Conservation (phyloP, 2,329 filamentous ascomycete species). For the Aspergillus sp. region DNA sequence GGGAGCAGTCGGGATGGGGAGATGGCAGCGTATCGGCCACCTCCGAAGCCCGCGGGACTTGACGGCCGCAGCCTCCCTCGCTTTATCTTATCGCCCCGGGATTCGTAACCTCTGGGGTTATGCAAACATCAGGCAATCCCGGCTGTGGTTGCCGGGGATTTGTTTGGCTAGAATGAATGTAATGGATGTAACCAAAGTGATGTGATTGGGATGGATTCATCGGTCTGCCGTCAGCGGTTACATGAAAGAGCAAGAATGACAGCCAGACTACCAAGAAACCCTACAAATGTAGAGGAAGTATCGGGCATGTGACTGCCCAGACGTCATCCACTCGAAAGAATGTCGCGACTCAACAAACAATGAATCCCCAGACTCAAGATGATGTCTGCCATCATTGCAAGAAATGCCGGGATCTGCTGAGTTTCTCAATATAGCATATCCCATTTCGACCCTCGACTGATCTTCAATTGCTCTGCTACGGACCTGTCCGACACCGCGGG, state of each 20-base stretch:
- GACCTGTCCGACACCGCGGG: not conserved
- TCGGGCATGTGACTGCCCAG: not conserved
- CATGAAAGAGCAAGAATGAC: not conserved
- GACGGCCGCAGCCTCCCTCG: slow-evolving; percentile 29
- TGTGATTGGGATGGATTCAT: not conserved
- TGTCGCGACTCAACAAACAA: too few species aligned
- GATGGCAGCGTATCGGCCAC: slow-evolving; percentile 33
- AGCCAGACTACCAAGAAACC: not conserved
- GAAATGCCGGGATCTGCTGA: not conserved
- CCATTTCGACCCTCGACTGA: not conserved
- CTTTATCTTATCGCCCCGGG: slow-evolving; percentile 33
- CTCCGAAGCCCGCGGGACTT: slow-evolving; percentile 38
- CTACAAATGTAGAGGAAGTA: not conserved
- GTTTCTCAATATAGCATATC: not conserved
- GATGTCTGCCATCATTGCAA: not conserved
- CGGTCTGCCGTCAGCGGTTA: not conserved
- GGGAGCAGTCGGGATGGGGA: slow-evolving; percentile 19
- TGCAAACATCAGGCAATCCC: slow-evolving; percentile 2
- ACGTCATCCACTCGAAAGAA: not conserved
- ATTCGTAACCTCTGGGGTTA: not conserved
- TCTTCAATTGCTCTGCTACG: not conserved
- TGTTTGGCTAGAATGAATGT: too few species aligned
- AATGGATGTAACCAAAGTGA: not conserved
- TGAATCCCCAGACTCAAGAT: not conserved
- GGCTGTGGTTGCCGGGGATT: not conserved